Evolutionary conservation across 148 eudicot species (phyloP).

Genomic region (Dianthus caryophyllus): DNA sequence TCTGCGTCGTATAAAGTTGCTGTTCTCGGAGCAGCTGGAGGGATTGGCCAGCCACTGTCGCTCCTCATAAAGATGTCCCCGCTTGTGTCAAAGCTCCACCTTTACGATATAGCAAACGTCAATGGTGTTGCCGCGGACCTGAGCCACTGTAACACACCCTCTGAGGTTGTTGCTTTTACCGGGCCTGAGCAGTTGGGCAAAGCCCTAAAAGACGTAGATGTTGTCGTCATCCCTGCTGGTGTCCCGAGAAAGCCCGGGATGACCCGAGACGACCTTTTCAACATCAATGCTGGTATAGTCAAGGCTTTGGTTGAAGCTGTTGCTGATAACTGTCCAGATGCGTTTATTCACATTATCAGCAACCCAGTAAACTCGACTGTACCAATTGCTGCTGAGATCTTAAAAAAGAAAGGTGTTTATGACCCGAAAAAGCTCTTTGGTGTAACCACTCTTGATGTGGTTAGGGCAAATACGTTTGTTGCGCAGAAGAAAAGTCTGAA

Average conservation of each 20-base stretch:
- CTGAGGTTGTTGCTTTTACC: slow-evolving; percentile 59
- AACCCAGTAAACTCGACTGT: slow-evolving; percentile 93
- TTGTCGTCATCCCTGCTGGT: slow-evolving; percentile 92
- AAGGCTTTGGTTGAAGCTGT: slow-evolving; percentile 72
- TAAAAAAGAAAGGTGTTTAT: slow-evolving; percentile 77
- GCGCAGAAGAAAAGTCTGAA: slow-evolving; percentile 76
- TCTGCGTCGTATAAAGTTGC: slow-evolving; percentile 57
- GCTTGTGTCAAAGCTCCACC: slow-evolving; percentile 61
- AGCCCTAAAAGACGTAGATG: slow-evolving; percentile 59
- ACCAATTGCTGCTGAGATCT: slow-evolving; percentile 83
- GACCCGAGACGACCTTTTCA: slow-evolving; percentile 92
- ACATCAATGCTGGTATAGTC: slow-evolving; percentile 81
- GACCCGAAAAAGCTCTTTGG: slow-evolving; percentile 92
- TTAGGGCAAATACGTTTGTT: slow-evolving; percentile 86
- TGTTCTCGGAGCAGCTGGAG: slow-evolving; percentile 84
- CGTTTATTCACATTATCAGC: slow-evolving; percentile 88
- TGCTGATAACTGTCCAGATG: slow-evolving; percentile 81
- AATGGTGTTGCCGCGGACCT: slow-evolving; percentile 95
- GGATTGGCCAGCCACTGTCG: slow-evolving; percentile 82
- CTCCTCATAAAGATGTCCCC: slow-evolving; percentile 90
- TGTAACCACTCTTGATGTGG: slow-evolving; percentile 82
- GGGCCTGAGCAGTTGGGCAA: slow-evolving; percentile 61
- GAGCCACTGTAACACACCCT: slow-evolving; percentile 92
- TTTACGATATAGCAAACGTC: slow-evolving; percentile 85
- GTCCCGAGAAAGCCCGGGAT: slow-evolving; percentile 92